Conservation (phyloP, 2,329 filamentous ascomycete species). For the Alternaria dauci region DNA sequence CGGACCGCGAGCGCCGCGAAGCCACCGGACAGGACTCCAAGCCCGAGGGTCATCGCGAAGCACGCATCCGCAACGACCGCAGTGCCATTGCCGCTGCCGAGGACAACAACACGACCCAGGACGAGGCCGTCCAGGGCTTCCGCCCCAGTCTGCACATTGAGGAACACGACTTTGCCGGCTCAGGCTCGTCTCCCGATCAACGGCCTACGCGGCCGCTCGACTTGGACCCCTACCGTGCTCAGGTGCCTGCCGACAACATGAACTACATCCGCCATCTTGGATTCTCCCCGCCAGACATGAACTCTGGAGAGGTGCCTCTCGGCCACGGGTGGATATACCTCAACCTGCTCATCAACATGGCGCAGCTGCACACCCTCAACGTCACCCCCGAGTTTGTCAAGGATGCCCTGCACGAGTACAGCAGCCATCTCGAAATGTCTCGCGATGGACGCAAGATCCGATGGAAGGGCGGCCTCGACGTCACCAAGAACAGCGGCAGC, state of each 20-base stretch:
- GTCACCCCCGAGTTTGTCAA: slow-evolving; percentile 82
- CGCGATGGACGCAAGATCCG: slow-evolving; percentile 79
- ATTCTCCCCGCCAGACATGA: slow-evolving; percentile 67
- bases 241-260: slow-evolving; percentile 79
- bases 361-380: slow-evolving; percentile 84
- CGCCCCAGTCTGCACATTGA: slow-evolving; percentile 24
- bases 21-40: slow-evolving; percentile 47
- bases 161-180: slow-evolving; percentile 40
- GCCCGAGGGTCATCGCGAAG: slow-evolving; percentile 57
- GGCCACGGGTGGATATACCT: slow-evolving; percentile 85
- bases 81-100: slow-evolving; percentile 26
- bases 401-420: slow-evolving; percentile 73
- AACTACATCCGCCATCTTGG: slow-evolving; percentile 80
- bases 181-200: slow-evolving; percentile 67
- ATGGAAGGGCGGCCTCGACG: slow-evolving; percentile 75
- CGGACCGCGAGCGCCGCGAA: slow-evolving; percentile 54
- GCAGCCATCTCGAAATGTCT: slow-evolving; percentile 79
- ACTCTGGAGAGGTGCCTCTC: slow-evolving; percentile 62
- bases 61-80: slow-evolving; percentile 53
- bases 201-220: slow-evolving; percentile 79
- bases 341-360: slow-evolving; percentile 81
- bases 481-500: slow-evolving; percentile 72
- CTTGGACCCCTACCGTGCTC: slow-evolving; percentile 78
- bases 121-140: slow-evolving; percentile 31
- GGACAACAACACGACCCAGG: slow-evolving; percentile 21